phyloP scores from a whole-genome alignment of 2,329 filamentous ascomycete species.

The Diaporthe batatas region DNA sequence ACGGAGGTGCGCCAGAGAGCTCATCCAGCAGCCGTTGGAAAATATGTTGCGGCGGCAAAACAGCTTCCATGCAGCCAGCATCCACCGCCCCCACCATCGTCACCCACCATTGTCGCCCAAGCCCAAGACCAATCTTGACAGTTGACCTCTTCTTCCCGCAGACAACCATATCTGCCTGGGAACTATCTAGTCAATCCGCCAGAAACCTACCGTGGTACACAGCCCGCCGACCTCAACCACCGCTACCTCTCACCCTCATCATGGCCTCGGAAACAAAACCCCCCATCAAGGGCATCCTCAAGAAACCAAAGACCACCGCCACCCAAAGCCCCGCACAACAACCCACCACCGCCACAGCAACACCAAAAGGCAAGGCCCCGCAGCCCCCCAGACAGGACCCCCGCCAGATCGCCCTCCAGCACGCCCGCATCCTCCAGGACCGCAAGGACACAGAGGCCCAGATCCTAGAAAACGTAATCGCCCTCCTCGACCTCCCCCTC shows the following conservation, averaged over 20 bases:
- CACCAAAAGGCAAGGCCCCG: constrained; percentile 51
- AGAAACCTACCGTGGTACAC: neutral
- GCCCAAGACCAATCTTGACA: neutral
- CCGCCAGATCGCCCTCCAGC: constrained; percentile 79
- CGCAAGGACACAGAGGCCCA: constrained; percentile 82
- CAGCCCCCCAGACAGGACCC: constrained; percentile 56
- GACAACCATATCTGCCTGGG: neutral
- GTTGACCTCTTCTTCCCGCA: neutral
- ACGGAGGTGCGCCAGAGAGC: constrained; percentile 17
- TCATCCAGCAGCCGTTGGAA: constrained; percentile 12
- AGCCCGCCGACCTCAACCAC: too few species aligned
- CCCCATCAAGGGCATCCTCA: constrained; percentile 71
- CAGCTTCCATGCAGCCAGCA: constrained; percentile 1
- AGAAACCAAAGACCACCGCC: constrained; percentile 63
- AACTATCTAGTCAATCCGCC: neutral
- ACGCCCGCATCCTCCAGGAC: constrained; percentile 85
- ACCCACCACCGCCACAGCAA: constrained; percentile 32
- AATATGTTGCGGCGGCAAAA: constrained; percentile 10
- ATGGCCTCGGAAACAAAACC: constrained; percentile 59
- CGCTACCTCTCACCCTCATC: neutral
- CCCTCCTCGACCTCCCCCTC: constrained; percentile 73
- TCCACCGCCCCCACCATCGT: constrained; percentile 10
- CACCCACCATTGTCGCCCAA: constrained; percentile 17
- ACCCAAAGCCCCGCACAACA: constrained; percentile 50
- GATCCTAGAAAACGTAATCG: constrained; percentile 80